Base-by-base conservation (phyloP, 495 filamentous ascomycete species). In the Venustampulla echinocandica region DNA sequence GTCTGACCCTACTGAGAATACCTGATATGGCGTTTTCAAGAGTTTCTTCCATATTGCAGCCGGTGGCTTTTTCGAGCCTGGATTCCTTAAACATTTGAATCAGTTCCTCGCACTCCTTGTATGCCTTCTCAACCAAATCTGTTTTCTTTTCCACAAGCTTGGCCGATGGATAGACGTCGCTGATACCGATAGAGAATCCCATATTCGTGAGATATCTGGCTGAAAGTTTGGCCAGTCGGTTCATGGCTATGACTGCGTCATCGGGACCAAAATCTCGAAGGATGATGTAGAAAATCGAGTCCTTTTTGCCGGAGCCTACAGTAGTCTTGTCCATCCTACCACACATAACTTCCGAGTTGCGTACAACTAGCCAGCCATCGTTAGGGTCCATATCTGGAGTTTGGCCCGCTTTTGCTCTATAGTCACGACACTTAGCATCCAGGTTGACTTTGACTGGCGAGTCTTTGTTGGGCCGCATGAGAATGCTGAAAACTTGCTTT, bases 331-430 rank as follows among this genome's bases (percentile, higher is more conserved):
- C 92, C 89, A 98, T 95, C 27, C 87, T 79, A 55, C 92, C 92
- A 58, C 92, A 96, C 88, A 98, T 96, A 49, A 98, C 80, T 61
- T 96, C 92, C 0, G 90, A 95, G 56, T 97, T 96, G 32, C 92
- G 84, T 53, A 98, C 81, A 13, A 94, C 85, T 20, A 98, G 70
- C 76, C 82, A 96, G 5, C 76, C 75, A 64, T 98, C 92, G 52
- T 95, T 84, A 3, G 74, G 72, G 54, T 85, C 80, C 66, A 97
- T 77, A 57, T 96, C 90, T 5, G 79, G 78, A 37, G 65, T 67
- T 63, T 71, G 68, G 45, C 62, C 65, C 39, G 63, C 63, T 23
- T n/a, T 39, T 38, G 69, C 63, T 68, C 82, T 76, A 69, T 74
- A 97, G 40, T 89, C 78, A 68, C 84, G 85, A 59, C 90, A 93